Conservation (phyloP, 2,329 filamentous ascomycete species). For the Elsinoe necatrix region DNA sequence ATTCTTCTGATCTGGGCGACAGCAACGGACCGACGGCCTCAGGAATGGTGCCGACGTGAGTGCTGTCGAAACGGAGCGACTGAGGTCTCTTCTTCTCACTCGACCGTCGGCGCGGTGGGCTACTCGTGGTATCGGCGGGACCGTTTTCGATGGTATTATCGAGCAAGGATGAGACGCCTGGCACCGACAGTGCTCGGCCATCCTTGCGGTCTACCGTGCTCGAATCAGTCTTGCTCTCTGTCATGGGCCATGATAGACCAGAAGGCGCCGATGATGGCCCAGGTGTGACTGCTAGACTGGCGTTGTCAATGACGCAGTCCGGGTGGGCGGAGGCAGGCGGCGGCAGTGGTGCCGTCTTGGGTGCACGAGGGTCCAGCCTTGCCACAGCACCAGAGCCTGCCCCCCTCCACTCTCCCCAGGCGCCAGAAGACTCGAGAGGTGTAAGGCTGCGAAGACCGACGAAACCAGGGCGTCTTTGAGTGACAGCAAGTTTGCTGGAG, state of each 20-base stretch:
- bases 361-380: conserved; percentile 24
- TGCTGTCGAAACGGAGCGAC: conserved; percentile 16
- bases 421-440: conserved; percentile 28
- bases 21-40: conserved; percentile 15
- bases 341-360: conserved; percentile 53
- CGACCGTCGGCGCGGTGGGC: background rate
- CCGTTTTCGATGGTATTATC: conserved; percentile 45
- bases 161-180: conserved; percentile 9
- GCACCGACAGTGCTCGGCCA: conserved; percentile 13
- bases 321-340: conserved; percentile 31
- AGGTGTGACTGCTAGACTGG: conserved; percentile 31
- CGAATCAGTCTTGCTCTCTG: conserved; percentile 27
- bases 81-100: conserved; percentile 17
- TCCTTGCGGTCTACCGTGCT: background rate
- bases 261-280: conserved; percentile 61
- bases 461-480: conserved; percentile 27
- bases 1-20: conserved; percentile 35
- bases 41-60: conserved; percentile 6
- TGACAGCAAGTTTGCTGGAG: conserved; percentile 37
- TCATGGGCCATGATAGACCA: conserved; percentile 51
- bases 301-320: conserved; percentile 22
- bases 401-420: conserved; percentile 25
- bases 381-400: conserved; percentile 31
- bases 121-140: conserved; percentile 27
- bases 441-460: conserved; percentile 26